Evolutionary conservation across 2,329 filamentous ascomycete genomes (phyloP).

Genomic region (Helotiales sp.): DNA sequence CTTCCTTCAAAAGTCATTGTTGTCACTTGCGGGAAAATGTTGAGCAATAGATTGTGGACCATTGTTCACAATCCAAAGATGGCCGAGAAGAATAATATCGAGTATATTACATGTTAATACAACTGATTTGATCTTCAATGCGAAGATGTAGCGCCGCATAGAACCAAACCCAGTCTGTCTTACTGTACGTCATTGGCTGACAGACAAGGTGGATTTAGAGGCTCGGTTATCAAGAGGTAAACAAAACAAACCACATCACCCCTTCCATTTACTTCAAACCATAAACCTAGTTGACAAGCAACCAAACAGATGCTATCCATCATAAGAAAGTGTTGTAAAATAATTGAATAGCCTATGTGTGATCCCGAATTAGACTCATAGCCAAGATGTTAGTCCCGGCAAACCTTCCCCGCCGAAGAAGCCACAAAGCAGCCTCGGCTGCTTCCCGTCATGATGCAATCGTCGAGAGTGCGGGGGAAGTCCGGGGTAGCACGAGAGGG

Average conservation of each 20-base stretch:
- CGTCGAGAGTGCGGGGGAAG: background rate
- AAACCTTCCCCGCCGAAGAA: background rate
- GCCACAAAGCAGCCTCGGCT: constrained; percentile 1
- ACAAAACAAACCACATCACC: background rate
- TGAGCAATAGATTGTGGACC: no score
- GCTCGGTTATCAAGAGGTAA: background rate
- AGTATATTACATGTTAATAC: no score
- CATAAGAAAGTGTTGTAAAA: no score
- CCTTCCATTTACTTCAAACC: background rate
- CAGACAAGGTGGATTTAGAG: background rate
- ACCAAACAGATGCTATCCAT: background rate
- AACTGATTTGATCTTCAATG: no score
- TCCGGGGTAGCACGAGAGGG: background rate
- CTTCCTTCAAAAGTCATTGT: no score
- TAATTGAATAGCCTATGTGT: no score
- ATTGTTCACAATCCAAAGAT: no score
- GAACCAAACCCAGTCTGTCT: no score
- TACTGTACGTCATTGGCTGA: constrained; percentile 1
- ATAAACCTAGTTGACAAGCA: background rate
- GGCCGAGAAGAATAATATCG: no score
- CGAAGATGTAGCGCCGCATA: no score
- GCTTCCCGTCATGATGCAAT: background rate
- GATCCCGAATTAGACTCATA: no score
- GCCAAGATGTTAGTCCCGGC: background rate
- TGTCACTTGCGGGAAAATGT: no score